Evolutionary conservation across 176 grass and related monocot genomes (phyloP).

Genomic region (Cocos nucifera): DNA sequence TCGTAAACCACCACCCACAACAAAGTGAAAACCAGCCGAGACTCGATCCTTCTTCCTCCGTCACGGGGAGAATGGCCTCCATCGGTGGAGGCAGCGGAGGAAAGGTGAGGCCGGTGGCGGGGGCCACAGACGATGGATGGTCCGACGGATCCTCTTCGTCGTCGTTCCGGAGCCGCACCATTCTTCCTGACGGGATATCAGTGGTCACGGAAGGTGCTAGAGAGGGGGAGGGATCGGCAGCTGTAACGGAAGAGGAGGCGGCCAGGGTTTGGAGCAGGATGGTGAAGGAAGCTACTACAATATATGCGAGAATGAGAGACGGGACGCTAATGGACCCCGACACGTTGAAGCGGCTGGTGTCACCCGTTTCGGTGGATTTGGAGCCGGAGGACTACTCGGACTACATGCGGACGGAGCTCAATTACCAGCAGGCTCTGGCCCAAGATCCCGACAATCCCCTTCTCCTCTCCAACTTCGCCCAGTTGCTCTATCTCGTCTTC

Average conservation of each 20-base stretch:
- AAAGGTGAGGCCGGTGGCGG: conserved; percentile 54
- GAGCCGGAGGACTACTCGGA: conserved; percentile 5
- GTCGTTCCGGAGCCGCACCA: conserved; percentile 16
- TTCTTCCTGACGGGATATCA: conserved; percentile 25
- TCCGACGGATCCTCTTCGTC: conserved; percentile 31
- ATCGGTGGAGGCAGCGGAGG: conserved; percentile 61
- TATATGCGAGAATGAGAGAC: conserved; percentile 8
- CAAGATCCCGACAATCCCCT: conserved; percentile 11
- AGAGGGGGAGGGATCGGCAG: conserved; percentile 8
- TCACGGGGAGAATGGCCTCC: conserved; percentile 36
- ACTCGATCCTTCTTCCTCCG: conserved; percentile 15
- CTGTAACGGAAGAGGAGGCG: conserved; percentile 10
- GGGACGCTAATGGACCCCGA: conserved; percentile 14
- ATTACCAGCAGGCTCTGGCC: conserved; percentile 7
- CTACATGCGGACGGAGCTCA: conserved; percentile 21
- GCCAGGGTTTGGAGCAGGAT: conserved; percentile 5
- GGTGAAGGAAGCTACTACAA: conserved; percentile 2
- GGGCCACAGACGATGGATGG: conserved; percentile 55
- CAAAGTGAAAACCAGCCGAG: background rate
- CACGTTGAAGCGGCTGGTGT: background rate
- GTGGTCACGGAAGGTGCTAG: conserved; percentile 8
- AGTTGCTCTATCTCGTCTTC: conserved; percentile 22
- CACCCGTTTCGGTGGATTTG: conserved; percentile 7
- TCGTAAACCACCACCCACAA: conserved; percentile 31
- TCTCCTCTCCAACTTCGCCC: conserved; percentile 20